These are phyloP conservation scores for Eucalyptus sideroxylon DNA, from an alignment of 345 rosid genomes.

Conservation along the genomic window DNA sequence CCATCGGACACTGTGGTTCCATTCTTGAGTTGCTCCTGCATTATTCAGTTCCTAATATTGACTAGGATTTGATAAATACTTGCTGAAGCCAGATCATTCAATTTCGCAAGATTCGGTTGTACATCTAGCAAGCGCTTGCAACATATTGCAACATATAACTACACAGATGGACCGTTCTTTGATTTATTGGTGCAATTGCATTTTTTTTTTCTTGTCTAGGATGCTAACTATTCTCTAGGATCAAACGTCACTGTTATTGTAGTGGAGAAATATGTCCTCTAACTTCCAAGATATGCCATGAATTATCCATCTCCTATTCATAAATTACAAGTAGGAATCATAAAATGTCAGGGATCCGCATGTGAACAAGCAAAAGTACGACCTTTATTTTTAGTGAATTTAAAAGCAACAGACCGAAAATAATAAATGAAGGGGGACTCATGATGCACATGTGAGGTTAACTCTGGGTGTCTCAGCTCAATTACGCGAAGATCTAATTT, in stretches of 20 bases:
- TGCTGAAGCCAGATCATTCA: not conserved
- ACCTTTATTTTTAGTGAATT: not conserved
- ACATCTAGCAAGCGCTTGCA: not conserved
- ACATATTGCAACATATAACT: not conserved
- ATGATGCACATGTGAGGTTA: not conserved
- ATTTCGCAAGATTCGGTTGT: not conserved
- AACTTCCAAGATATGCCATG: not conserved
- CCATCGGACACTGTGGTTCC: not conserved
- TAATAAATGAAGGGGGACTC: not conserved
- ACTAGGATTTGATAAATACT: not conserved
- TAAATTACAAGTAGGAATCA: not conserved
- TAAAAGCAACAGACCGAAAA: not conserved
- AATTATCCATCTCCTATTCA: not conserved
- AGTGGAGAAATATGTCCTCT: not conserved
- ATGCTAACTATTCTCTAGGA: not conserved
- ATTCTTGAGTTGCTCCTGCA: not conserved
- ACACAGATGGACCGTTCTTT: not conserved
- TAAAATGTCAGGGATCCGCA: not conserved
- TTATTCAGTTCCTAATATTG: not conserved
- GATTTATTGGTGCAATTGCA: not conserved
- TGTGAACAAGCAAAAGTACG: not conserved
- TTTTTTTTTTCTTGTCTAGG: not conserved
- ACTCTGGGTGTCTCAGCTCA: not conserved
- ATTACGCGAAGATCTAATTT: not conserved
- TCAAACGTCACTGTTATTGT: not conserved